Conservation (phyloP, 1,284 basidiomycete genomes). For the Papiliotrema fonsecae region DNA sequence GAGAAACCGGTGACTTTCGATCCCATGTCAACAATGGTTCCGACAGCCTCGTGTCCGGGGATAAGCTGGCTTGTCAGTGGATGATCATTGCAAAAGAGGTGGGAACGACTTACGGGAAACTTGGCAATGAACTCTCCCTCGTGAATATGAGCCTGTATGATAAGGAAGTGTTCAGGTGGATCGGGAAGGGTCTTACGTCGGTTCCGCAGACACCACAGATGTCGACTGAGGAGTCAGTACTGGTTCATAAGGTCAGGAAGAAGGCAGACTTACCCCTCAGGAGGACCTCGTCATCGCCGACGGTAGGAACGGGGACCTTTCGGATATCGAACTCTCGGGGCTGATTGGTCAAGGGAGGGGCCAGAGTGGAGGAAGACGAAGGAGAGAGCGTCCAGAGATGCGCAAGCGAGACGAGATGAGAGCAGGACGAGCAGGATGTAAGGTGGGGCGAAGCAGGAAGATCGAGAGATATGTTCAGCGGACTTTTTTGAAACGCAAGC, state of each 20-base stretch:
- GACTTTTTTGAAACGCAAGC: no score
- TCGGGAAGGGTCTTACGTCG: slow-evolving; percentile 50
- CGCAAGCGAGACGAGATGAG: neutral
- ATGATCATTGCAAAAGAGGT: neutral
- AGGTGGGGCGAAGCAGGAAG: no score
- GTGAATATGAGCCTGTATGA: slow-evolving; percentile 57
- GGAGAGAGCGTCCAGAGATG: neutral
- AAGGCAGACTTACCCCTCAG: slow-evolving; percentile 57
- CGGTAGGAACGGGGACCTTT: slow-evolving; percentile 59
- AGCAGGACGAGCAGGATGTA: no score
- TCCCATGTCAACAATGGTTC: slow-evolving; percentile 62
- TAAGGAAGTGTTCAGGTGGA: neutral
- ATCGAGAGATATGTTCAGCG: no score
- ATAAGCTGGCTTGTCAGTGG: slow-evolving; percentile 56
- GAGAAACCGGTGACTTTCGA: slow-evolving; percentile 63
- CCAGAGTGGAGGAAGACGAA: slow-evolving; percentile 1
- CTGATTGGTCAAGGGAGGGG: slow-evolving; percentile 39
- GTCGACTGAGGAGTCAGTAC: slow-evolving; percentile 27
- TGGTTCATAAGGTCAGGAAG: neutral
- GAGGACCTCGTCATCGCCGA: slow-evolving; percentile 62
- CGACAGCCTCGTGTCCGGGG: slow-evolving; percentile 76
- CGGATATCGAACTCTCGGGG: slow-evolving; percentile 61
- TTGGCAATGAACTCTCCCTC: slow-evolving; percentile 68
- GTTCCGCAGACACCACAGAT: slow-evolving; percentile 66
- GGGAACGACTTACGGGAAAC: slow-evolving; percentile 53